Evolutionary conservation across 2,329 filamentous ascomycete genomes (phyloP), one percentile per base, ranked within the genome.

Genomic region (Plenodomus tracheiphilus): DNA sequence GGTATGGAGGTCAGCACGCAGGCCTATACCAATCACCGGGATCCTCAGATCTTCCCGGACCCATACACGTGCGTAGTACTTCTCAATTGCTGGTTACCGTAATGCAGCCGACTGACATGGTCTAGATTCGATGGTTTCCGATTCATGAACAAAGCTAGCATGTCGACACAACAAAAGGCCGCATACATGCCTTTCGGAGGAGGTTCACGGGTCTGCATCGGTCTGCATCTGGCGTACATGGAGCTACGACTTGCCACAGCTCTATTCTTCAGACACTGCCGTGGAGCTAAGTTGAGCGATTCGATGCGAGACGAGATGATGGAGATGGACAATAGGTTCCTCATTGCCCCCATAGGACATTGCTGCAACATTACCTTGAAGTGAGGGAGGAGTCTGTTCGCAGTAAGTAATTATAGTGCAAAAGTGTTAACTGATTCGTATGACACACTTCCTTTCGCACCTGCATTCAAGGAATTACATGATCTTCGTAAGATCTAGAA

Each of bases 181-280:
- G 80, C 81, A 18, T 87, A 85, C 53, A 83, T 84, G 77, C 84
- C 85, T 0, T 89, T 89, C 65, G 83, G 85, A 1, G 85, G 81
- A 15, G 86, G 86, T 0, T 84, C 85, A 0, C 75, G 85, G 20
- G 84, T 85, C 72, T 89, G 86, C 55, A 74, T 89, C 3, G 86
- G 86, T 0, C 81, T 83, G 2, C 85, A 88, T 59, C 81, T 89
- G 55, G 86, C 86, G 0, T 69, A 72, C 15, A 80, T 81, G 64
- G 81, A 84, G 58, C 64, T 84, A 21, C 74, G 80, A 4, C 71
- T 81, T 17, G 77, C 73, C 0, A 69, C 76, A 0, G 77, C 79
- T 0, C 61, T 74, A 3, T 81, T 85, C 59, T 81, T 83, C 58
- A 71, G 72, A 0, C 61, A 75, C 17, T 81, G 75, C 47, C 58